Conservation (phyloP, 1,284 basidiomycete species). For the Sutorius eximius region DNA sequence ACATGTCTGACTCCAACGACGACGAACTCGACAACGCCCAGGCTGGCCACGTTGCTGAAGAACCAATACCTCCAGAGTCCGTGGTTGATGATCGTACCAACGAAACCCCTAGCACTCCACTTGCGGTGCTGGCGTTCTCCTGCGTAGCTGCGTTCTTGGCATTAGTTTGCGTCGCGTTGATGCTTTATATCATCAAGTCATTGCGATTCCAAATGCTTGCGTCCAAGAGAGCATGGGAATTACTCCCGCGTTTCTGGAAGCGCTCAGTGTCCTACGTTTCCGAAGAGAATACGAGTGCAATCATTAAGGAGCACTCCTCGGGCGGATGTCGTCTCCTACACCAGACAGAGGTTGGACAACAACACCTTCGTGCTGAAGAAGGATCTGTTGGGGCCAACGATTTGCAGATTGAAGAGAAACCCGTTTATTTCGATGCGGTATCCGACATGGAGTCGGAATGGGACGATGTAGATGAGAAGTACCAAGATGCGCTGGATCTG, state of each 20-base stretch:
- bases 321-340: not conserved
- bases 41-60: not conserved
- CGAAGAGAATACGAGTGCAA: not conserved
- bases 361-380: constrained; percentile 4
- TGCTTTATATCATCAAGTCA: constrained; percentile 37
- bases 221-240: constrained; percentile 35
- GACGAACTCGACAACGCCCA: not conserved
- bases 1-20: not conserved
- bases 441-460: constrained; percentile 24
- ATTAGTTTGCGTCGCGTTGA: constrained; percentile 37
- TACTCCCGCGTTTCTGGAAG: constrained; percentile 38
- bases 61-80: not conserved
- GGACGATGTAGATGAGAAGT: constrained; percentile 38
- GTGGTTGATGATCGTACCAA: not conserved
- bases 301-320: not conserved
- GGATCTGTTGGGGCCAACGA: constrained; percentile 1
- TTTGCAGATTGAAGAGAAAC: constrained; percentile 3
- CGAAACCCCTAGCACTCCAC: constrained; percentile 5
- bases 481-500: constrained; percentile 37
- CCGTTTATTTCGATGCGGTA: constrained; percentile 6
- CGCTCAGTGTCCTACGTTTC: constrained; percentile 1
- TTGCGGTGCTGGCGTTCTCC: constrained; percentile 39
- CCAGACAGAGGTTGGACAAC: constrained; percentile 1
- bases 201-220: constrained; percentile 34
- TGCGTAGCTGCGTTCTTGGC: constrained; percentile 39